These are phyloP conservation scores for Diplogelasinospora grovesii DNA, from an alignment of 495 filamentous ascomycete genomes.

Conservation along the genomic window DNA sequence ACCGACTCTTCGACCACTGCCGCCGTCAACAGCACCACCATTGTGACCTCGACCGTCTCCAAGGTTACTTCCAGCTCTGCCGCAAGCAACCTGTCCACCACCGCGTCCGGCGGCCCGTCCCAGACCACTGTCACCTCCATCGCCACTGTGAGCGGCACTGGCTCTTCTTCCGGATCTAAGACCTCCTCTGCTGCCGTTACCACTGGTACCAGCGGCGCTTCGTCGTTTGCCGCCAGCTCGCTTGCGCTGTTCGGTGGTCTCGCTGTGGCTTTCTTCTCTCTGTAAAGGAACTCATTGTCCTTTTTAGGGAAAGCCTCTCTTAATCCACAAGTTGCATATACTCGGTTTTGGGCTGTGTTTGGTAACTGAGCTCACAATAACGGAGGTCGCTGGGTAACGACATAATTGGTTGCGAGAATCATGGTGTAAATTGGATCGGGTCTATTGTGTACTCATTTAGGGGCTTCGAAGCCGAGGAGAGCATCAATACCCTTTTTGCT, in stretches of 20 bases:
- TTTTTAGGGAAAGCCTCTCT: no score
- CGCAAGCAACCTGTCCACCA: constrained; percentile 7
- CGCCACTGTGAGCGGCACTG: constrained; percentile 1
- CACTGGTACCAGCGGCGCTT: constrained; percentile 30
- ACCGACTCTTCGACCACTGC: constrained; percentile 6
- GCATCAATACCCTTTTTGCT: no score
- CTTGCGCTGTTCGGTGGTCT: constrained; percentile 35
- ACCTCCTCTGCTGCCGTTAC: constrained; percentile 4
- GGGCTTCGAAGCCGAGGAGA: no score
- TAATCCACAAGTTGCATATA: constrained; percentile 3
- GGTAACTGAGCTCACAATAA: no score
- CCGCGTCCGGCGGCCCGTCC: background rate
- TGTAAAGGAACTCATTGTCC: constrained; percentile 24
- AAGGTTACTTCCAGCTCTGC: constrained; percentile 3
- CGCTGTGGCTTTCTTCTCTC: constrained; percentile 32
- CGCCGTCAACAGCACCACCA: no score
- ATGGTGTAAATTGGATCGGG: no score
- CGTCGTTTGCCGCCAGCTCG: constrained; percentile 25
- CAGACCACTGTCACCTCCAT: constrained; percentile 1
- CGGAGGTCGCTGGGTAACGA: no score
- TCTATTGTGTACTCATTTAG: no score
- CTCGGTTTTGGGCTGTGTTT: background rate
- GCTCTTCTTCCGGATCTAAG: constrained; percentile 1
- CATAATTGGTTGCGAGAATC: no score
- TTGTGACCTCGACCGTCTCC: constrained; percentile 5